These are phyloP conservation scores for Hymenoscyphus fraxineus DNA, from an alignment of 2,329 filamentous ascomycete species.

Conservation along the genomic window DNA sequence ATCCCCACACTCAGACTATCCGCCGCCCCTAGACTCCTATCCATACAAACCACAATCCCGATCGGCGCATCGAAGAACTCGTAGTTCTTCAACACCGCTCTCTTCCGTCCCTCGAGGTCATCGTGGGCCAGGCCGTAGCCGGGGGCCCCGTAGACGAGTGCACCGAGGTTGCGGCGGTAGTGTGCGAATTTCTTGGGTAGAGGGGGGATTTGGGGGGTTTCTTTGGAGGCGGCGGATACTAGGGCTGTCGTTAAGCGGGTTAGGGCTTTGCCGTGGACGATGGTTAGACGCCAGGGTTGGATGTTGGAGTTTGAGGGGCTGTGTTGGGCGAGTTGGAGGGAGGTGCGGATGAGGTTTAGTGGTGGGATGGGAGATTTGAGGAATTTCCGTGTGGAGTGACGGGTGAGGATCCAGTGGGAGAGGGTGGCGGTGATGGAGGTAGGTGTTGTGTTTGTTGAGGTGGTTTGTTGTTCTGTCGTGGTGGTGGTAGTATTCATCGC, in stretches of 20 bases:
- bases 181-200: conserved; percentile 2
- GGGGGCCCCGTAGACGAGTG: background rate
- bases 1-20: conserved; percentile 9
- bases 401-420: background rate
- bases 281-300: conserved; percentile 5
- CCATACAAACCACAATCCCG: conserved; percentile 5
- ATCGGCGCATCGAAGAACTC: conserved; percentile 6
- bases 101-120: conserved; percentile 1
- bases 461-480: background rate
- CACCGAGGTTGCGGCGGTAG: conserved; percentile 2
- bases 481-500: background rate
- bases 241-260: background rate
- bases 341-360: background rate
- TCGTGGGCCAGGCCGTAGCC: background rate
- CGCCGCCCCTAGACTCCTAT: background rate
- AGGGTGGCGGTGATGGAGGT: background rate
- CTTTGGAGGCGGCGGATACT: background rate
- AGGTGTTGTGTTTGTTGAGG: background rate
- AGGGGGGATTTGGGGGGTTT: conserved; percentile 1
- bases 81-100: conserved; percentile 5
- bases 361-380: background rate
- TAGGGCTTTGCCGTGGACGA: background rate
- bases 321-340: conserved; percentile 6
- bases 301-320: conserved; percentile 10
- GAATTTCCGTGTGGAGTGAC: conserved; percentile 5